Evolutionary conservation across 768 basidiomycete genomes (phyloP), one percentile per base, ranked within the genome.

Genomic region (Cyclocybe aegerita): DNA sequence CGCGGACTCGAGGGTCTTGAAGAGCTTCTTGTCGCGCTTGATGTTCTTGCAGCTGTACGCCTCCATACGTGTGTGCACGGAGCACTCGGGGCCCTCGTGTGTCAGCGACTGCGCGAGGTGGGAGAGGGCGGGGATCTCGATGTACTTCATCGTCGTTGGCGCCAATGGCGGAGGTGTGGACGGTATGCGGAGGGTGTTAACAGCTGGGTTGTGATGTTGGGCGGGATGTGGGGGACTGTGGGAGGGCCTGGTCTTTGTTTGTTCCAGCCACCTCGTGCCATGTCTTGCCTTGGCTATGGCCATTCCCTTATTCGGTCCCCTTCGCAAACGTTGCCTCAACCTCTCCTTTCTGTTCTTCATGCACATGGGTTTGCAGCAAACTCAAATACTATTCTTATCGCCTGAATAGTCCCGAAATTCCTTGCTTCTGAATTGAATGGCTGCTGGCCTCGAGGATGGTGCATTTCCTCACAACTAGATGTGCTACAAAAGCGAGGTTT

Each of bases 21-120:
- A 93, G 68, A 98, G 87, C 67, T 89, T 91, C 82, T 94, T 93
- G 79, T 99, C 97, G 62, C 90, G 88, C 60, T 92, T 90, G 70
- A 97, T 88, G 70, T 94, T 88, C 81, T 99, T 99, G 81, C 93
- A 94, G 64, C 89, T 91, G 77, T 98, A 99, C 0, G 93, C 95
- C 70, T 98, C 96, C 69, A 98, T 86, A 57, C 93, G 83, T 39
- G 92, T 93, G 70, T 92, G 86, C 6, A 96, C 92, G 4, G 85
- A 80, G 68, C 91, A 92, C 69, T 94, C 90, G 42, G 88, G 82
- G 9, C 93, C 90, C 56, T 92, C 88, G 67, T 91, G 88, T 4
- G 87, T 86, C 42, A 95, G 85, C 11, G 85, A 81, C 62, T 86
- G 82, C 0, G 88, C 84, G 50, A 97, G 82, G 47, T 79, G 79